These are phyloP conservation scores for Tephrocybe rancida DNA, from an alignment of 768 basidiomycete genomes.

Conservation along the genomic window DNA sequence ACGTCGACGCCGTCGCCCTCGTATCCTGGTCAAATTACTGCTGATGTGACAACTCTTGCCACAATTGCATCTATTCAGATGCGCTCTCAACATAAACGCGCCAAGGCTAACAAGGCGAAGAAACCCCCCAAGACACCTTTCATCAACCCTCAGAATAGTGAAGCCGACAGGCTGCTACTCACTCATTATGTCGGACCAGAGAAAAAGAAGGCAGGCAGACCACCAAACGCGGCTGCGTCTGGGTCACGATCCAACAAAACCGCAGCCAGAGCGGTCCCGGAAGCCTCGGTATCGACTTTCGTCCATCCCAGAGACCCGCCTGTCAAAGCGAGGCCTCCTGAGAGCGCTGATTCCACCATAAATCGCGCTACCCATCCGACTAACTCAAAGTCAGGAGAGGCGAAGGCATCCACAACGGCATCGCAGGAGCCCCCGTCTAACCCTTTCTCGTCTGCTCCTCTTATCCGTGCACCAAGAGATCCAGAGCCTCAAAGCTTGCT, in stretches of 20 bases:
- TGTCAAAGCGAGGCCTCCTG: too few species aligned
- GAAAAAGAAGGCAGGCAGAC: constrained; percentile 43
- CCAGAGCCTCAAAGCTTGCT: constrained; percentile 23
- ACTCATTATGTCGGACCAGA: constrained; percentile 46
- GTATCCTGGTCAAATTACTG: constrained; percentile 4
- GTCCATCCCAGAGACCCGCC: too few species aligned
- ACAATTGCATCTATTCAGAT: constrained; percentile 21
- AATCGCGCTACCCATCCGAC: too few species aligned
- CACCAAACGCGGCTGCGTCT: constrained; percentile 28
- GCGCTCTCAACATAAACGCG: constrained; percentile 21
- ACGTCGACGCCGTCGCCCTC: constrained; percentile 6
- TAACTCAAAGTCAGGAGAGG: neutral
- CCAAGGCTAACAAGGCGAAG: constrained; percentile 18
- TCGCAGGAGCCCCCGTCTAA: constrained; percentile 17
- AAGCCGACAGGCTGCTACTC: constrained; percentile 44
- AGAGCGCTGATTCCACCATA: too few species aligned
- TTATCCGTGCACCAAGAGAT: constrained; percentile 19
- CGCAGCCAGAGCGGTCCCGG: constrained; percentile 23
- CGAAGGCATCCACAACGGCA: constrained; percentile 11
- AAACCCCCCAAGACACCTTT: constrained; percentile 12
- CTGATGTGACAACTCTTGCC: constrained; percentile 16
- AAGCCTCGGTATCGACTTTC: constrained; percentile 1
- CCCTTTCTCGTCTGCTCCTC: constrained; percentile 25
- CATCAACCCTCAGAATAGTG: constrained; percentile 25
- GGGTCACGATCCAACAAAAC: constrained; percentile 20